A percentile compares a stretch with the other conserved stretches of the same genome.
Conservation (phyloP, 2,329 filamentous ascomycete genomes). For the Penicillium sclerotiorum region DNA sequence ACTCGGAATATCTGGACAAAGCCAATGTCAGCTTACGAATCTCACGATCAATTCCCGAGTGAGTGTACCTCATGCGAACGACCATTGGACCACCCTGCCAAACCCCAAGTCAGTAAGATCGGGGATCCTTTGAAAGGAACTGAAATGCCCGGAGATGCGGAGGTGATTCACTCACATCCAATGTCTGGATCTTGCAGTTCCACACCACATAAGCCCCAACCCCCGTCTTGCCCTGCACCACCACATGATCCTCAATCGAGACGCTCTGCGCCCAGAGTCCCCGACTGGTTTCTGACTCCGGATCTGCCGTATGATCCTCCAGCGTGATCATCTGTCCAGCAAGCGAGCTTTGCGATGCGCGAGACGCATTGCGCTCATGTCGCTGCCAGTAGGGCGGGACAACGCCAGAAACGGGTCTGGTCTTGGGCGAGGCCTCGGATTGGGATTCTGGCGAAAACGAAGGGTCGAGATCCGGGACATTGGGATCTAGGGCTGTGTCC, state of each 20-base stretch:
- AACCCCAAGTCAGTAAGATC: background rate
- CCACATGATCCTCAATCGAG: constrained; percentile 63
- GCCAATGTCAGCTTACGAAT: too few species aligned
- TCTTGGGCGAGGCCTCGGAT: constrained; percentile 15
- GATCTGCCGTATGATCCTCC: constrained; percentile 66
- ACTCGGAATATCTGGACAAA: constrained; percentile 77
- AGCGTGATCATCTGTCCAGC: constrained; percentile 57
- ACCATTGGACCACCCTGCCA: constrained; percentile 59
- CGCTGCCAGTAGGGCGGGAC: constrained; percentile 52
- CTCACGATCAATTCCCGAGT: constrained; percentile 15
- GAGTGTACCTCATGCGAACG: constrained; percentile 59
- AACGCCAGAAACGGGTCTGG: constrained; percentile 33
- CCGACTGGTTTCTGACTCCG: constrained; percentile 57
- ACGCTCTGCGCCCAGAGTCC: constrained; percentile 66
- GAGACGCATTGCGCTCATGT: constrained; percentile 42
- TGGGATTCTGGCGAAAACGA: constrained; percentile 8
- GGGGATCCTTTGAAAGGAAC: too few species aligned
- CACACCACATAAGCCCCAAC: constrained; percentile 93
- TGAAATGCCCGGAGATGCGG: too few species aligned
- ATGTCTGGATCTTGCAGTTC: constrained; percentile 84
- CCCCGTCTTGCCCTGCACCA: constrained; percentile 61
- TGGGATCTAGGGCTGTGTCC: too few species aligned
- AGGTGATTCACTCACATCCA: constrained; percentile 65
- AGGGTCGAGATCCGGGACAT: background rate
- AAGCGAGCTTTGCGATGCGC: constrained; percentile 42